phyloP scores from a whole-genome alignment of 2,329 filamentous ascomycete genomes.

The Fusarium lateritium region DNA sequence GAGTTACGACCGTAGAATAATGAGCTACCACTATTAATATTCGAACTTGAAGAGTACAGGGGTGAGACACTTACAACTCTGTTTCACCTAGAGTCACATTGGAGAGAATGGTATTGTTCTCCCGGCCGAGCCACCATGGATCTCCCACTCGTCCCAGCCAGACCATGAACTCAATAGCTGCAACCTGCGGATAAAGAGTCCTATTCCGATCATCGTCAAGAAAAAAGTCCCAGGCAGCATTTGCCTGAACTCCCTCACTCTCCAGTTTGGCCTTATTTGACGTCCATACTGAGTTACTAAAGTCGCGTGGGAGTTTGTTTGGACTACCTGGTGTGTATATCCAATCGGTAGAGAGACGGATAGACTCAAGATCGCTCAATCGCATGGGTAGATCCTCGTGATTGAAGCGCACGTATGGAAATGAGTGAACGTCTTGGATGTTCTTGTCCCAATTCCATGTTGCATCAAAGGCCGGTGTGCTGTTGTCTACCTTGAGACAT shows the following conservation, averaged over 20 bases:
- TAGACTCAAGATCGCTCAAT: slow-evolving; percentile 37
- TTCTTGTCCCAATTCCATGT: slow-evolving; percentile 46
- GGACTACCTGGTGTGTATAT: slow-evolving; percentile 41
- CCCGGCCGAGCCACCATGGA: slow-evolving; percentile 47
- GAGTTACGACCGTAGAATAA: slow-evolving; percentile 45
- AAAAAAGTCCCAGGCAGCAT: slow-evolving; percentile 50
- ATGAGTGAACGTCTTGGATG: slow-evolving; percentile 47
- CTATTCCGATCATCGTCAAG: slow-evolving; percentile 44
- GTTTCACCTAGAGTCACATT: slow-evolving; percentile 43
- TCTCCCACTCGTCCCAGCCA: slow-evolving; percentile 47
- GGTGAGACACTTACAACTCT: slow-evolving; percentile 36
- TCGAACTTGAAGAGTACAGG: rapidly evolving
- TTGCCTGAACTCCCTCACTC: slow-evolving; percentile 26
- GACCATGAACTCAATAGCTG: slow-evolving; percentile 46
- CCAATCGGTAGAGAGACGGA: slow-evolving; percentile 44
- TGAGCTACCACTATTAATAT: slow-evolving; percentile 23
- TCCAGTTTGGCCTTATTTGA: slow-evolving; percentile 36
- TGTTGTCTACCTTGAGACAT: slow-evolving; percentile 46
- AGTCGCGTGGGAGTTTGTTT: slow-evolving; percentile 20
- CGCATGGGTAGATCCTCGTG: slow-evolving; percentile 39
- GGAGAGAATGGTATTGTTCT: slow-evolving; percentile 39
- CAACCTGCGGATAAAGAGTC: slow-evolving; percentile 42
- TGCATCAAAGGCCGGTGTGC: slow-evolving; percentile 41
- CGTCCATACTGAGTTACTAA: slow-evolving; percentile 26
- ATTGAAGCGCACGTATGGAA: slow-evolving; percentile 47